Conservation (phyloP, 176 grass and related monocot species). For the Cenchrus purpureus region DNA sequence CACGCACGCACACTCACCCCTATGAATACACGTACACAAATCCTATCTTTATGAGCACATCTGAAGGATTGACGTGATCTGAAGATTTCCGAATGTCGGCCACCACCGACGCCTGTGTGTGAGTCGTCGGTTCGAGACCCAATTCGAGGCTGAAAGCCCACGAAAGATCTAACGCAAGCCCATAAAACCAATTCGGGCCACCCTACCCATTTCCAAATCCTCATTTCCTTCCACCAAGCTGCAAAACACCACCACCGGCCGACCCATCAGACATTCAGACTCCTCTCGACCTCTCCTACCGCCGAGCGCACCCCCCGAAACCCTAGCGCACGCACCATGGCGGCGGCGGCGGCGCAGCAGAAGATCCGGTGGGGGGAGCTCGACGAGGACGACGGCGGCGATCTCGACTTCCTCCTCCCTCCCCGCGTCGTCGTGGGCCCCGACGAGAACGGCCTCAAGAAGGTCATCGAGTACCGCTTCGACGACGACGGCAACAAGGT, state of each 20-base stretch:
- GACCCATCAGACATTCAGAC: neutral
- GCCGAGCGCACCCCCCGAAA: neutral
- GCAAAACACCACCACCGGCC: neutral
- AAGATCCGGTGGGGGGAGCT: constrained; percentile 83
- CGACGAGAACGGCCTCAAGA: constrained; percentile 80
- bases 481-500: constrained; percentile 86
- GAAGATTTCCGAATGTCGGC: too few relatives aligned
- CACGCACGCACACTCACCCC: too few relatives aligned
- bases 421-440: constrained; percentile 69
- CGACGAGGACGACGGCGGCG: constrained; percentile 72
- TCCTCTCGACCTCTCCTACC: neutral
- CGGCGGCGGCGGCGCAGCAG: constrained; percentile 46
- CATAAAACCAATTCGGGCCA: constrained; percentile 16
- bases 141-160: neutral
- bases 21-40: too few relatives aligned
- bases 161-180: neutral
- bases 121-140: neutral
- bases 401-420: constrained; percentile 84
- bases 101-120: too few relatives aligned
- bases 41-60: too few relatives aligned
- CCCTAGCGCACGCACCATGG: constrained; percentile 39
- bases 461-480: constrained; percentile 74
- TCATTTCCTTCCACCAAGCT: neutral
- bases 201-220: neutral
- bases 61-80: too few relatives aligned